Evolutionary conservation across 148 eudicot genomes (phyloP).

Genomic region (Camellia lanceoleosa): DNA sequence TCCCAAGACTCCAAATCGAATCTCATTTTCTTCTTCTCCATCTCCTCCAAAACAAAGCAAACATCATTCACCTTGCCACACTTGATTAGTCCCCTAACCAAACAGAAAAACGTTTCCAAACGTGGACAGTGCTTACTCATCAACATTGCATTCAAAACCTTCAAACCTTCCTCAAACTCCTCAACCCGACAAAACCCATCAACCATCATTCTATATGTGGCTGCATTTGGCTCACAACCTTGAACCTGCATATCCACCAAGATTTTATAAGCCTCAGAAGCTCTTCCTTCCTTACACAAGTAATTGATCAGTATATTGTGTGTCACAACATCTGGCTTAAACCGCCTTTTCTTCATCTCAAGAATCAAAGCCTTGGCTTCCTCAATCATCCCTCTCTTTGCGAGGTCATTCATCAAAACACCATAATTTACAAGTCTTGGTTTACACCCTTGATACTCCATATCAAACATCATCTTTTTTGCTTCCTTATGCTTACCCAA

Average conservation of each 20-base stretch:
- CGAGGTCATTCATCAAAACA: constrained; percentile 78
- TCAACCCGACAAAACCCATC: constrained; percentile 68
- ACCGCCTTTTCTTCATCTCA: constrained; percentile 76
- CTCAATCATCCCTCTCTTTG: constrained; percentile 50
- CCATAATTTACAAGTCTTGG: constrained; percentile 57
- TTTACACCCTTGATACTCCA: constrained; percentile 89
- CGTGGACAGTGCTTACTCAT: constrained; percentile 54
- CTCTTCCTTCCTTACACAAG: constrained; percentile 56
- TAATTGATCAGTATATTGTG: constrained; percentile 68
- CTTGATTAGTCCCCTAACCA: constrained; percentile 56
- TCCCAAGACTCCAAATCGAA: constrained; percentile 23
- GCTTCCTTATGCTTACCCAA: constrained; percentile 64
- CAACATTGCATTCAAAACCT: constrained; percentile 73
- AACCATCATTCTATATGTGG: constrained; percentile 78
- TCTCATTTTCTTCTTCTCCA: constrained; percentile 64
- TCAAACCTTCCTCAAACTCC: constrained; percentile 57
- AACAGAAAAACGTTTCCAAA: constrained; percentile 47
- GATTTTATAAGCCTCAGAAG: constrained; percentile 67
- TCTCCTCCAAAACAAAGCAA: constrained; percentile 70
- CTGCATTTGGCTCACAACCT: constrained; percentile 82
- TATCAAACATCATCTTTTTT: constrained; percentile 90
- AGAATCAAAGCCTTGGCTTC: constrained; percentile 64
- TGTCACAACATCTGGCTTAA: constrained; percentile 74
- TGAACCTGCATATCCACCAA: constrained; percentile 79
- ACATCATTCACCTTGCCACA: constrained; percentile 61